Conservation (phyloP, 768 basidiomycete species). For the Rickenella mellea region DNA sequence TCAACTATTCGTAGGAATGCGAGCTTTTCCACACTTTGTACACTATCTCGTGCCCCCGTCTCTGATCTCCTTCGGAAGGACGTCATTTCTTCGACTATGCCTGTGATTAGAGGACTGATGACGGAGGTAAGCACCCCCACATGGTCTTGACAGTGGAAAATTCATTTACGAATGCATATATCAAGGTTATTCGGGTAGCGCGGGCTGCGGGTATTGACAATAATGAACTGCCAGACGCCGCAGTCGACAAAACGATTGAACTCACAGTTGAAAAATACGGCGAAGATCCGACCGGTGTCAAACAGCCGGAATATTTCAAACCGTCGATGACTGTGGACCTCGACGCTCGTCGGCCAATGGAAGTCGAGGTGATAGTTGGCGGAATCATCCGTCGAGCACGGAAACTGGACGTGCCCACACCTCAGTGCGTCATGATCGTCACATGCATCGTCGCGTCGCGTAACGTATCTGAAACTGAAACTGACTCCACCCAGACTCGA, state of each 20-base stretch:
- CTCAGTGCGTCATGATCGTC: background rate
- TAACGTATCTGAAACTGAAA: background rate
- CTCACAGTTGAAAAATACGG: conserved; percentile 5
- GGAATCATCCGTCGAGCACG: conserved; percentile 1
- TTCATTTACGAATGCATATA: background rate
- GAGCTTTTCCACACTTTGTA: conserved; percentile 21
- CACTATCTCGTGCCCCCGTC: conserved; percentile 15
- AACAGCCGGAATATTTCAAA: conserved; percentile 16
- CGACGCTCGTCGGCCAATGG: conserved; percentile 26
- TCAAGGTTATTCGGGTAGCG: conserved; percentile 17
- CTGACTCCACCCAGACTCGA: conserved; percentile 1
- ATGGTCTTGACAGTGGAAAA: background rate
- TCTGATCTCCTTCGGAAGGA: conserved; percentile 15
- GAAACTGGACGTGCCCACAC: conserved; percentile 1
- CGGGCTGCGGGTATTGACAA: conserved; percentile 8
- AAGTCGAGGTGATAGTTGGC: conserved; percentile 27
- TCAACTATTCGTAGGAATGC: conserved; percentile 16
- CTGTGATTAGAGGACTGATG: conserved; percentile 14
- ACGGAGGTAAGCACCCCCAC: conserved; percentile 12
- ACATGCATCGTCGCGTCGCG: background rate
- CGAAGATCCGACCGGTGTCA: conserved; percentile 6
- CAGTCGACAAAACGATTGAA: conserved; percentile 14
- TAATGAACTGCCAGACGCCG: conserved; percentile 15
- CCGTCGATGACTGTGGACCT: conserved; percentile 29
- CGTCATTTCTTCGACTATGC: conserved; percentile 8